Percentiles rank a stretch among this genome's conserved stretches.
These are phyloP conservation scores for Moesziomyces sp. DNA, from an alignment of 1,284 basidiomycete genomes.

Conservation along the genomic window DNA sequence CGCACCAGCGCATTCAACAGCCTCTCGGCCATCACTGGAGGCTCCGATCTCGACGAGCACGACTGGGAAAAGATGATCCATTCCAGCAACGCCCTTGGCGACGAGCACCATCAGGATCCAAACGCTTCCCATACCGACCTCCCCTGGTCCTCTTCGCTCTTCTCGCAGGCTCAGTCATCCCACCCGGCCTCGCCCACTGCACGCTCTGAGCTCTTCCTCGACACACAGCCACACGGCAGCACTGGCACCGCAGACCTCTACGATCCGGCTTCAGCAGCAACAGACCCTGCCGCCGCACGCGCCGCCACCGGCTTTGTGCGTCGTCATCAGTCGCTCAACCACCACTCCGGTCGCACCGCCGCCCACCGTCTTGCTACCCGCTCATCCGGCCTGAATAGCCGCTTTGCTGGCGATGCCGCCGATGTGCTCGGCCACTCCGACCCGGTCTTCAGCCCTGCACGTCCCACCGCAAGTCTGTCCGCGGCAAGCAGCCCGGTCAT, in stretches of 20 bases:
- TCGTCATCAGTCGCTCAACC: slow-evolving; percentile 60
- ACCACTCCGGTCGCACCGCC: slow-evolving; percentile 33
- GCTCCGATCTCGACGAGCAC: slow-evolving; percentile 53
- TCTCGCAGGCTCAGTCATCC: slow-evolving; percentile 20
- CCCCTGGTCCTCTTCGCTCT: slow-evolving; percentile 39
- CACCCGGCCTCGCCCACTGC: slow-evolving; percentile 32
- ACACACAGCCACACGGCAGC: slow-evolving; percentile 25
- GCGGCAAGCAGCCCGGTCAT: slow-evolving; percentile 34
- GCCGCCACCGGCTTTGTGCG: slow-evolving; percentile 35
- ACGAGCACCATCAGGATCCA: slow-evolving; percentile 44
- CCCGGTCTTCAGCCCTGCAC: slow-evolving; percentile 30
- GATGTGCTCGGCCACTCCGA: slow-evolving; percentile 11
- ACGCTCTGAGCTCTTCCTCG: slow-evolving; percentile 15
- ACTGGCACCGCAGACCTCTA: slow-evolving; percentile 13
- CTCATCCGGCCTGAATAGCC: slow-evolving; percentile 24
- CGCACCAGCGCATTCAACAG: slow-evolving; percentile 48
- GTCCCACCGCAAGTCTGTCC: slow-evolving; percentile 32
- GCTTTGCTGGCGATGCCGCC: slow-evolving; percentile 7
- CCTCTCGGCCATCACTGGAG: slow-evolving; percentile 56
- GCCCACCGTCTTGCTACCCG: slow-evolving; percentile 33
- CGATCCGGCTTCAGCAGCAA: slow-evolving; percentile 27
- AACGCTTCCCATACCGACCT: slow-evolving; percentile 14
- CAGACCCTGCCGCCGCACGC: slow-evolving; percentile 22
- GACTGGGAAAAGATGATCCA: slow-evolving; percentile 61
- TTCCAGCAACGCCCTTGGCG: slow-evolving; percentile 38